Base-by-base conservation (phyloP, 768 basidiomycete genomes). In the Gymnopilus dilepis region DNA sequence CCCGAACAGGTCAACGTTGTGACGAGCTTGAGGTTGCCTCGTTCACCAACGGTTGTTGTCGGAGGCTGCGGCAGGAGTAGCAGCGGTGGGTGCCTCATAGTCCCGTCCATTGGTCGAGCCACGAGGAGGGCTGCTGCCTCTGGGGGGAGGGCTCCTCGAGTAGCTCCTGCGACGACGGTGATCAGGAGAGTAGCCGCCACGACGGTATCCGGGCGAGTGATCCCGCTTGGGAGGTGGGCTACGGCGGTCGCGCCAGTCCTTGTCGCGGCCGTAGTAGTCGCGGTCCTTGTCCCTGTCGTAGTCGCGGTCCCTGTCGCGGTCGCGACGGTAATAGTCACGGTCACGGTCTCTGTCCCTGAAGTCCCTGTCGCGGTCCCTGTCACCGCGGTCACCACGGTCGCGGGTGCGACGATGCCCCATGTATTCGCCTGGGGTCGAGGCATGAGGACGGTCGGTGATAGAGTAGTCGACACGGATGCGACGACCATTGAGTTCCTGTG, bases 381-480 rank as follows among this genome's bases (percentile, higher is more conserved):
- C 73, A 21, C 73, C 73, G 52, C 73, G 74, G 62, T 78, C 75
- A 56, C 81, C 75, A 56, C 81, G 79, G 21, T 79, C 59, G 31
- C 71, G 71, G 15, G 84, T 76, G 56, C 91, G 90, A 51, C 92
- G 86, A 66, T 93, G 91, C 12, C 97, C 95, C 93, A 97, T 97
- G 75, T 98, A 99, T 78, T 97, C 94, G 62, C 97, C 97, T 4
- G 97, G 97, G 9, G 97, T 99, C 8, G 97, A 94, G 13, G 92
- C 89, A 76, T 99, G 97, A 24, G 97, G 94, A 47, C 93, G 87
- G 63, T 91, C 88, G 9, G 97, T 99, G 51, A 97, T 92, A 0
- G 95, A 97, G 73, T 92, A 99, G 72, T 99, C 97, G 34, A 99
- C 97, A 59, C 97, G 93, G 68, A 99, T 96, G 57, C 92, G 88